A percentile compares a stretch with the other conserved stretches of the same genome.
phyloP scores from a whole-genome alignment of 306 rosid species.

The Dryas alaskensis region DNA sequence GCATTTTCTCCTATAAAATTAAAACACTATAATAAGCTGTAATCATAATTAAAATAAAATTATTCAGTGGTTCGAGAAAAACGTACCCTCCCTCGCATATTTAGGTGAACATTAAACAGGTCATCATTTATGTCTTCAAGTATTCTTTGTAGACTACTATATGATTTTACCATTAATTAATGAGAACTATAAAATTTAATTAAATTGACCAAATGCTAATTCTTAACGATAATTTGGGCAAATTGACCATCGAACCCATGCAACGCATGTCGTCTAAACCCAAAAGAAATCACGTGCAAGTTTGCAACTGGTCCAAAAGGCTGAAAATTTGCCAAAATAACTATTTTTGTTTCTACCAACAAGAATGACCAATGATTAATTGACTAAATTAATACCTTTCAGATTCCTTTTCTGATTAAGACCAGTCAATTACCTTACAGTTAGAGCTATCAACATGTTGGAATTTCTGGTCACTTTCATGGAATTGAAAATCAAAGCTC shows the following conservation, averaged over 20 bases:
- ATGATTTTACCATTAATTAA: not conserved
- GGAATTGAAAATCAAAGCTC: not conserved
- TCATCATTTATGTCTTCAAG: too few relatives aligned
- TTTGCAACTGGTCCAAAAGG: not conserved
- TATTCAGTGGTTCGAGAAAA: not conserved
- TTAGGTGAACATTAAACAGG: not conserved
- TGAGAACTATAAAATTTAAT: not conserved
- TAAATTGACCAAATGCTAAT: not conserved
- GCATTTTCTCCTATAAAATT: not conserved
- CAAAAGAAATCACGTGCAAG: not conserved
- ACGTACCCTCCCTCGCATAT: not conserved
- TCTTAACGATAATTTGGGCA: not conserved
- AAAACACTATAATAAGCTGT: not conserved
- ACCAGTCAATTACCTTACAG: constrained; percentile 17
- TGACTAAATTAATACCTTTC: constrained; percentile 2
- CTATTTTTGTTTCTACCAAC: not conserved
- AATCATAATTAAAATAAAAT: not conserved
- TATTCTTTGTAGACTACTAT: too few relatives aligned
- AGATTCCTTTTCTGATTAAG: not conserved
- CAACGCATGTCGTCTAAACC: not conserved
- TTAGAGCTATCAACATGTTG: not conserved
- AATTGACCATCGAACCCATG: not conserved
- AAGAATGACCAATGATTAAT: not conserved
- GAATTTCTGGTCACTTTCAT: constrained; percentile 7
- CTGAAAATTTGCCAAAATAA: constrained; percentile 5